Base-by-base conservation (phyloP, 2,329 filamentous ascomycete genomes). In the Ophiocordyceps camponoti-rufipedis region DNA sequence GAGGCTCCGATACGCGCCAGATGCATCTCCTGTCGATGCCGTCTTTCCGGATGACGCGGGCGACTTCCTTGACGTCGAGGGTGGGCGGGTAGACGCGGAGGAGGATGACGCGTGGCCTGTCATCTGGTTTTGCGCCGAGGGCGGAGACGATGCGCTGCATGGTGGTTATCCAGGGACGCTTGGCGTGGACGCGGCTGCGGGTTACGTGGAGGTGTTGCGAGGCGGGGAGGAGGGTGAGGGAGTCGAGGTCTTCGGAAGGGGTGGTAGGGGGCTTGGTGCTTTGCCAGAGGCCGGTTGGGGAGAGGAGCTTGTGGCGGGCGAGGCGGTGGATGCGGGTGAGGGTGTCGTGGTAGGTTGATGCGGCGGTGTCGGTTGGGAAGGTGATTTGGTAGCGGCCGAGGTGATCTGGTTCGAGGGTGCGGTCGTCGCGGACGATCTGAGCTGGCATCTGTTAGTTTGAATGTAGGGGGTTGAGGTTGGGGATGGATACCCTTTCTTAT, bases 361-460 rank as follows among this genome's bases (percentile, higher is more conserved):
- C 82, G 12, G 77, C 72, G n/a, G 66, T 62, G 16, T 64, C 55
- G 19, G 66, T 71, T 49, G 72, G 66, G 65, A 88, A 89, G 46
- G 84, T 67, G 46, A 89, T 63, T 60, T 74, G 79, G 63, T 87
- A 88, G 53, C 70, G 70, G 48, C 75, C 78, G 1, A 73, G 60
- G 4, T 77, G 73, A 47, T 39, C 35, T 2, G 16, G 35, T 39
- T 75, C 73, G 44, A 85, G 69, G 10, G 79, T 84, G 46, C 67
- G 58, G 4, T 72, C 68, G 55, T 84, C 69, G 49, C 80, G 78
- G 42, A 70, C 73, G 49, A 82, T 82, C 23, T 83, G 70, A 38
- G 82, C 72, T 67, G 16, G 31, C 5, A 3, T 23, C 5, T 23
- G 3, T 23, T 23, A 3, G 3, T 23, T 23, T 23, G 33, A n/a